phyloP scores from a whole-genome alignment of 352 stramenopile species.

The Globisporangium uncinulatum region DNA sequence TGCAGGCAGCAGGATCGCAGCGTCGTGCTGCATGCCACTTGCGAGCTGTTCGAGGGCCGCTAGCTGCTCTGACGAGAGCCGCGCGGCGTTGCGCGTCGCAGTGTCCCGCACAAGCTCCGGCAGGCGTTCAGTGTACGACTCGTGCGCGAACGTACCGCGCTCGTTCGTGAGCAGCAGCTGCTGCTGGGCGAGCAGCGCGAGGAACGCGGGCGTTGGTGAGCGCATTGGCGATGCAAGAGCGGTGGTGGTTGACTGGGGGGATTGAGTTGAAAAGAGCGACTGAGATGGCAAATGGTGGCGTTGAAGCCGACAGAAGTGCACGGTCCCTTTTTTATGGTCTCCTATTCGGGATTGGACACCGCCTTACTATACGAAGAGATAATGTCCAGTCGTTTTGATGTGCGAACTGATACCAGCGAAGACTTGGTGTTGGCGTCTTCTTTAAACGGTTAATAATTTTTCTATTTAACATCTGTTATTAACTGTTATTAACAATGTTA shows the following conservation, averaged over 20 bases:
- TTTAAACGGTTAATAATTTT: too few relatives aligned
- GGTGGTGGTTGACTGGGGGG: not conserved
- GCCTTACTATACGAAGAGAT: too few relatives aligned
- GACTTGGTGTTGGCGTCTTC: too few relatives aligned
- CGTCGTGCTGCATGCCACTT: conserved; percentile 36
- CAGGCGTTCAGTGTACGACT: conserved; percentile 53
- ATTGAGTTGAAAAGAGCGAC: too few relatives aligned
- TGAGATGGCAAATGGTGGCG: too few relatives aligned
- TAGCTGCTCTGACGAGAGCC: conserved; percentile 29
- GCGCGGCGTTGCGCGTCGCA: conserved; percentile 34
- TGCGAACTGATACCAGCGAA: too few relatives aligned
- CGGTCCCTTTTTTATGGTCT: too few relatives aligned
- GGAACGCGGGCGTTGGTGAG: conserved; percentile 33
- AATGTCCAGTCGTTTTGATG: too few relatives aligned
- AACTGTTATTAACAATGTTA: too few relatives aligned
- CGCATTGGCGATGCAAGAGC: not conserved
- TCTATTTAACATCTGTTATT: too few relatives aligned
- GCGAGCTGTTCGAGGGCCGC: conserved; percentile 34
- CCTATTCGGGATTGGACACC: too few relatives aligned
- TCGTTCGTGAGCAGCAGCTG: conserved; percentile 51
- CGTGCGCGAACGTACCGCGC: conserved; percentile 50
- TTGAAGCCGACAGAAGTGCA: too few relatives aligned
- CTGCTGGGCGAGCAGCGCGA: conserved; percentile 42
- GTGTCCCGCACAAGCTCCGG: conserved; percentile 55
- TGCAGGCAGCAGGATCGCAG: conserved; percentile 36